Percentiles rank a stretch among this genome's conserved stretches.
phyloP scores from a whole-genome alignment of 2,329 filamentous ascomycete species.

The Botryosphaeria agaves region DNA sequence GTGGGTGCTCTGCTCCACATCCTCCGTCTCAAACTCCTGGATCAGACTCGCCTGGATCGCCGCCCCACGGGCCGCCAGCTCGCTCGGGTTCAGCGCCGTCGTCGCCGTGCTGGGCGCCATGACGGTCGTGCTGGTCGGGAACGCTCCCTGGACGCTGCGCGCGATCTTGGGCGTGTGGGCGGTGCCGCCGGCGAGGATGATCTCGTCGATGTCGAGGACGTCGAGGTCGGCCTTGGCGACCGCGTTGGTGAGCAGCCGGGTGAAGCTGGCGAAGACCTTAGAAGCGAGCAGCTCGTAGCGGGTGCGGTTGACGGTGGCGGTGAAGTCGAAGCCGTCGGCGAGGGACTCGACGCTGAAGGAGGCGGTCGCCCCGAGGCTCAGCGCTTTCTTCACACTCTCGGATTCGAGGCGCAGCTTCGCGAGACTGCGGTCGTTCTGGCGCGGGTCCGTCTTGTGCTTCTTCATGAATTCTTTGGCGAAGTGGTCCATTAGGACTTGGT shows the following conservation, averaged over 20 bases:
- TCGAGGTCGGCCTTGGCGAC: constrained; percentile 88
- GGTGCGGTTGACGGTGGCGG: constrained; percentile 78
- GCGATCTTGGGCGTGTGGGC: constrained; percentile 91
- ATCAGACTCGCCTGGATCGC: constrained; percentile 91
- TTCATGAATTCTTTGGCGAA: constrained; percentile 98
- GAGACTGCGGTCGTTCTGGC: constrained; percentile 61
- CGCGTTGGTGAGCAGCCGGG: constrained; percentile 63
- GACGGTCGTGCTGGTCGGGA: constrained; percentile 63
- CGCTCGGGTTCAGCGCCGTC: constrained; percentile 79
- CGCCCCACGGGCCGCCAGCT: constrained; percentile 74
- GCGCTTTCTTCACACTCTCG: constrained; percentile 79
- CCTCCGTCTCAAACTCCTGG: constrained; percentile 81
- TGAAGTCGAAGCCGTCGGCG: constrained; percentile 77
- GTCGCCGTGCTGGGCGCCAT: constrained; percentile 67
- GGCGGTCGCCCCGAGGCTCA: constrained; percentile 75
- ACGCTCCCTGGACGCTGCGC: constrained; percentile 58
- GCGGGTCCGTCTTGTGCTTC: constrained; percentile 82
- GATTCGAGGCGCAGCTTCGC: constrained; percentile 88
- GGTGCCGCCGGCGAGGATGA: constrained; percentile 82
- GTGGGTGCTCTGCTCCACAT: constrained; percentile 93
- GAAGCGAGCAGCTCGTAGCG: constrained; percentile 79
- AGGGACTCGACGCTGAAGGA: constrained; percentile 88
- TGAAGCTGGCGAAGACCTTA: constrained; percentile 80
- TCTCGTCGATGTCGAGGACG: constrained; percentile 82
- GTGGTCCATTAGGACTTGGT: constrained; percentile 85